phyloP scores from a whole-genome alignment of 768 basidiomycete species.

The Guyanaporus albipodus region DNA sequence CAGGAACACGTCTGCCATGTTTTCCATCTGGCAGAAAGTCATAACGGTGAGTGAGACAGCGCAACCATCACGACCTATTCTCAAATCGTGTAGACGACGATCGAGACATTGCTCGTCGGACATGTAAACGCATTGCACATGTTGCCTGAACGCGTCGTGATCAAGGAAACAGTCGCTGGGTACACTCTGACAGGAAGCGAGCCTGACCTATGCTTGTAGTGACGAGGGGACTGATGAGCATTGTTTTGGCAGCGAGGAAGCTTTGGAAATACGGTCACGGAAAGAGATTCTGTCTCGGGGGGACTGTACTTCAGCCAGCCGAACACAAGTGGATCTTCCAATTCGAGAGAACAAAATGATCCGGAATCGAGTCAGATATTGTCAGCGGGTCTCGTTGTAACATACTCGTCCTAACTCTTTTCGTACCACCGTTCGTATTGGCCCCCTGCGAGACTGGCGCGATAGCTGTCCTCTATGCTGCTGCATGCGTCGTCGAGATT shows the following conservation, averaged over 20 bases:
- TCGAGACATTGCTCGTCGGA: constrained; percentile 23
- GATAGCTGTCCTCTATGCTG: constrained; percentile 67
- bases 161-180: constrained; percentile 11
- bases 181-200: constrained; percentile 22
- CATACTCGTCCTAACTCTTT: constrained; percentile 40
- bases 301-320: constrained; percentile 15
- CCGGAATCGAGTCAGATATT: neutral
- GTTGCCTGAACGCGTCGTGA: constrained; percentile 15
- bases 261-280: constrained; percentile 29
- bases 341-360: constrained; percentile 11
- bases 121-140: constrained; percentile 13
- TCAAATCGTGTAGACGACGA: constrained; percentile 10
- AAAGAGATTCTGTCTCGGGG: constrained; percentile 24
- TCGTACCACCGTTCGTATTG: constrained; percentile 69
- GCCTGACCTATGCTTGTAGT: neutral
- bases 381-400: neutral
- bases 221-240: neutral
- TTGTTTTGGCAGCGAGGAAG: constrained; percentile 18
- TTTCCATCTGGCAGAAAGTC: constrained; percentile 5
- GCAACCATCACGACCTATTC: neutral
- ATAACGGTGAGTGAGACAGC: constrained; percentile 19
- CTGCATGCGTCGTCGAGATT: constrained; percentile 76
- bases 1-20: constrained; percentile 9
- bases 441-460: constrained; percentile 49
- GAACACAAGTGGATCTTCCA: constrained; percentile 28